Evolutionary conservation across 352 stramenopile species (phyloP).

Genomic region (Pythium diclinum): DNA sequence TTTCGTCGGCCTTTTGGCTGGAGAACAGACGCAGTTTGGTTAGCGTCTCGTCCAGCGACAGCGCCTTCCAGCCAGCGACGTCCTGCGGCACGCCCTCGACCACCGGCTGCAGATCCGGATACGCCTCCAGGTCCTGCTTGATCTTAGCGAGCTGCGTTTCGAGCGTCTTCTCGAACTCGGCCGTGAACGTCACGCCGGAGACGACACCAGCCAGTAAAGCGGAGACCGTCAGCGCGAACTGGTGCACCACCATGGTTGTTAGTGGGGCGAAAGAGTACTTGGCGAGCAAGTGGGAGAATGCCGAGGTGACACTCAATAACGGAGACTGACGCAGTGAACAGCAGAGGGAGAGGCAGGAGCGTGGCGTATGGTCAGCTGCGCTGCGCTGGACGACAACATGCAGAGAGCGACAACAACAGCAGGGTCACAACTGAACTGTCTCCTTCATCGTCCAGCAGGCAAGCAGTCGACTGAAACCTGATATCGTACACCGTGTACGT

Average conservation of each 20-base stretch:
- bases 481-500: no score
- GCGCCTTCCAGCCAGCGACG: conserved; percentile 16
- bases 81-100: conserved; percentile 14
- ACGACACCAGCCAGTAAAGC: not conserved
- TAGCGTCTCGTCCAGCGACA: conserved; percentile 8
- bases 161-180: conserved; percentile 19
- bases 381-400: not conserved
- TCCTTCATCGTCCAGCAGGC: not conserved
- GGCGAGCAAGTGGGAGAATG: conserved; percentile 2
- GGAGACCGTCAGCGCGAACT: conserved; percentile 1
- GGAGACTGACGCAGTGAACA: not conserved
- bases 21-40: conserved; percentile 16
- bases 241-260: not conserved
- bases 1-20: conserved; percentile 15
- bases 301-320: not conserved
- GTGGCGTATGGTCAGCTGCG: not conserved
- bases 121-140: conserved; percentile 8
- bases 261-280: not conserved
- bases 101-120: conserved; percentile 11
- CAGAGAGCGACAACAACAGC: not conserved
- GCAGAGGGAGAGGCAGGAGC: not conserved
- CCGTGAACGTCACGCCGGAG: conserved; percentile 16
- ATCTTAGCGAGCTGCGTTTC: conserved; percentile 9
- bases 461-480: not conserved
- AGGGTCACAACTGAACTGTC: not conserved